Conservation (phyloP, 202 grass and related monocot genomes). For the Panicum virgatum region DNA sequence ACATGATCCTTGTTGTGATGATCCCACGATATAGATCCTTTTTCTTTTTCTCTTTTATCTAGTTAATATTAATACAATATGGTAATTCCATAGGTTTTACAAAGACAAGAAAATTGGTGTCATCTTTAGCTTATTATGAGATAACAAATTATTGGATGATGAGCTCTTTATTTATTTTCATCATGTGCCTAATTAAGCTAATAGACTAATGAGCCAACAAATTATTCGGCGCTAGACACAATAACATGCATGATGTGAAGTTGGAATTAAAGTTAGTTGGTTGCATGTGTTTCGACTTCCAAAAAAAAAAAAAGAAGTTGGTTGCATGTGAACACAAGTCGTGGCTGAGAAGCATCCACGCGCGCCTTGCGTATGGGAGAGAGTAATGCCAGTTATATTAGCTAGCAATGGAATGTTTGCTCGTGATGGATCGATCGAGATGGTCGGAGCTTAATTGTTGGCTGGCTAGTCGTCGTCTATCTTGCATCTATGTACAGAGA, state of each 20-base stretch:
- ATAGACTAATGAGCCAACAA: not conserved
- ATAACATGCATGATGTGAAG: not conserved
- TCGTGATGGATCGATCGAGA: not conserved
- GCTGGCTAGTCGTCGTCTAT: not conserved
- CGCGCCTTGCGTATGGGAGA: not conserved
- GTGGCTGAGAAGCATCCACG: slow-evolving; percentile 2
- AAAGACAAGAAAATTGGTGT: not conserved
- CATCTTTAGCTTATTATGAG: not conserved
- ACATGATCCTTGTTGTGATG: not conserved
- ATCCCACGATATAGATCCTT: not conserved
- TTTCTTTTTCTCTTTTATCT: too few species aligned
- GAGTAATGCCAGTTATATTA: not conserved
- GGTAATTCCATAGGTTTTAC: not conserved
- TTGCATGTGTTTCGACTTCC: too few species aligned
- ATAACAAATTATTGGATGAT: not conserved
- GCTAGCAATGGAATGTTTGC: not conserved
- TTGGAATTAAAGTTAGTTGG: not conserved
- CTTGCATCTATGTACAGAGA: not conserved
- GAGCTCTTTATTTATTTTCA: not conserved
- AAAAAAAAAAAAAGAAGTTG: too few species aligned
- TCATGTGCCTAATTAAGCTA: not conserved
- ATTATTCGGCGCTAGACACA: not conserved
- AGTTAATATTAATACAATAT: not conserved
- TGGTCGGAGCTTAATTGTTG: not conserved
- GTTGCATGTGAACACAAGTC: not conserved